Evolutionary conservation across 1,284 basidiomycete genomes (phyloP).

Genomic region (Ceratobasidium sp.): DNA sequence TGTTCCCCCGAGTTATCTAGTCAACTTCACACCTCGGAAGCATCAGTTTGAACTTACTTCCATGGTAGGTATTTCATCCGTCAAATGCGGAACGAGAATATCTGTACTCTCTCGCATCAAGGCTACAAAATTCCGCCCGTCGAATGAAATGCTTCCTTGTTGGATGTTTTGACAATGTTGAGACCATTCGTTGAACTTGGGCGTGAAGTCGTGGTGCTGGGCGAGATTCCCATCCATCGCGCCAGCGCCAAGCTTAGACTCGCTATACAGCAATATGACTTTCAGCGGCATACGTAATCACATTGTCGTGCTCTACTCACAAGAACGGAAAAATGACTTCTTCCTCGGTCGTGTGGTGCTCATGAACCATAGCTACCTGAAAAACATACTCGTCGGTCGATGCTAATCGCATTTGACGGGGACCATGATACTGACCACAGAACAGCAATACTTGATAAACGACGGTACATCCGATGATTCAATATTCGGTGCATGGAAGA

Average conservation of each 20-base stretch:
- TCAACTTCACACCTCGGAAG: not conserved
- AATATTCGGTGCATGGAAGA: constrained; percentile 3
- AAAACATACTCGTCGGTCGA: not conserved
- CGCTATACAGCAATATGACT: not conserved
- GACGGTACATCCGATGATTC: not conserved
- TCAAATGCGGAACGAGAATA: not conserved
- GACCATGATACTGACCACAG: not conserved
- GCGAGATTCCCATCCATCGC: not conserved
- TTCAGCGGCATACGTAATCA: constrained; percentile 1
- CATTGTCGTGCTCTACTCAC: not conserved
- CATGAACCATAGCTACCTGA: not conserved
- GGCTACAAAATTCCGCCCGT: not conserved
- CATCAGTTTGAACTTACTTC: not conserved
- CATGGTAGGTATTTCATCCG: constrained; percentile 2
- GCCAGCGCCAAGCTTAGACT: not conserved
- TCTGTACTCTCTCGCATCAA: not conserved
- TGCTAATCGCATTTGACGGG: too few species aligned
- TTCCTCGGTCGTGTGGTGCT: constrained; percentile 13
- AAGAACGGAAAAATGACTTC: not conserved
- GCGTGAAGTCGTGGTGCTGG: not conserved
- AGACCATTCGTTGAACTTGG: constrained; percentile 17
- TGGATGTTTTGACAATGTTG: not conserved
- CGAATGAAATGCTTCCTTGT: constrained; percentile 1
- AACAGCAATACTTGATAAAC: not conserved
- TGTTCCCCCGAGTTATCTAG: not conserved